Evolutionary conservation across 2,329 filamentous ascomycete species (phyloP).

Genomic region (Trichoderma harzianum): DNA sequence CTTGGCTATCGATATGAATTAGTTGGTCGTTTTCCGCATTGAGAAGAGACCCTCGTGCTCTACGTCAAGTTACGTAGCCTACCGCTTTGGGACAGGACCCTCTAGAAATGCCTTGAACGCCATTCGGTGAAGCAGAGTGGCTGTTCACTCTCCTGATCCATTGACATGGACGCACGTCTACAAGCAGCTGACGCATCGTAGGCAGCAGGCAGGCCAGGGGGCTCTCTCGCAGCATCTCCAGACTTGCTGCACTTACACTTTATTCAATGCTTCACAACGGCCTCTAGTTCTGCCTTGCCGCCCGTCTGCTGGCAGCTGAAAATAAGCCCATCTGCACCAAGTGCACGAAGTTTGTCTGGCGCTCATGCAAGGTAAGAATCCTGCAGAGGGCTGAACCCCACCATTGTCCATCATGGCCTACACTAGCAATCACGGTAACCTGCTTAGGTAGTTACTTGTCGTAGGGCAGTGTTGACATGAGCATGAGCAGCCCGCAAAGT

Average conservation of each 20-base stretch:
- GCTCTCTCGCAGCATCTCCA: neutral
- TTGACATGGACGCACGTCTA: neutral
- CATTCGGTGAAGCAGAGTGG: neutral
- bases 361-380: neutral
- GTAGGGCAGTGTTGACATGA: neutral
- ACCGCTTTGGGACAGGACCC: neutral
- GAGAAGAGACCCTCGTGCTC: neutral
- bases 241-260: no score
- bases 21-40: neutral
- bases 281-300: slow-evolving; percentile 1
- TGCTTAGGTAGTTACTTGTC: neutral
- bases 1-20: neutral
- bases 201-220: neutral
- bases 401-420: neutral
- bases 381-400: slow-evolving; percentile 10
- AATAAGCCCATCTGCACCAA: neutral
- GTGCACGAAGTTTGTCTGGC: neutral
- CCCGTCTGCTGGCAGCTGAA: neutral
- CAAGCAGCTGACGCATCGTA: neutral
- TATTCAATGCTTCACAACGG: neutral
- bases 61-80: neutral
- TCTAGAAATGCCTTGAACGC: neutral
- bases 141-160: neutral
- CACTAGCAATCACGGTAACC: neutral
- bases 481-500: neutral